Evolutionary conservation across 257 asterid genomes (phyloP), one percentile per base, ranked within the genome.

Genomic region (Fraxinus pennsylvanica): DNA sequence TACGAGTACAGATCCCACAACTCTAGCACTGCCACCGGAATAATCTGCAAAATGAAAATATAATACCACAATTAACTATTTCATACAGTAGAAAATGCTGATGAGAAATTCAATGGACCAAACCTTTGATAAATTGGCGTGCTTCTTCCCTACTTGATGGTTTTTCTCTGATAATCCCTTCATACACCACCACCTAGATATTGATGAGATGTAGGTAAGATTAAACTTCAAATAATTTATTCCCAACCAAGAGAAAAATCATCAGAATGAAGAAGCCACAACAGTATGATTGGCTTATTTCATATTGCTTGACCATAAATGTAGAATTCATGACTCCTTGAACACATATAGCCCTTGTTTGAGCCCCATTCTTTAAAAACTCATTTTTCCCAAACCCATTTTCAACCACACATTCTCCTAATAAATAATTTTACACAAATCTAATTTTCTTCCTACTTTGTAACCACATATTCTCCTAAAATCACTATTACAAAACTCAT

Each of bases 131-230:
- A 71, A 89, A 92, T 69, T 87, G 85, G 19, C 90, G 91, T 5
- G 93, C 97, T 88, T 94, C 97, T 74, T 87, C 94, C 87, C 81
- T 89, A 39, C 80, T 82, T 66, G 93, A 76, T 73, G 98, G 96
- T 85, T 94, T 94, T 78, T 94, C 98, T 83, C 97, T 87, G 70
- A 94, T 84, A 72, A 32, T 67, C 79, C 96, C 98, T 85, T 90
- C 83, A 87, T 88, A 90, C 76, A 94, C 97, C 81, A 88, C 98
- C 77, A 94, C 97, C 98, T 94, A 65, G 66, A 91, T 79, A 86
- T 79, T 86, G 89, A 77, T 85, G 75, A 85, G 77, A 91, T 77
- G 78, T 54, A 82, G 35, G 85, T 84, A 74, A 84, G 87, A 77
- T 71, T 78, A 71, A 83, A 76, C 80, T 78, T 85, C 76, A 82